These are phyloP conservation scores for Claviceps maximensis DNA, from an alignment of 2,329 filamentous ascomycete genomes.

Conservation along the genomic window DNA sequence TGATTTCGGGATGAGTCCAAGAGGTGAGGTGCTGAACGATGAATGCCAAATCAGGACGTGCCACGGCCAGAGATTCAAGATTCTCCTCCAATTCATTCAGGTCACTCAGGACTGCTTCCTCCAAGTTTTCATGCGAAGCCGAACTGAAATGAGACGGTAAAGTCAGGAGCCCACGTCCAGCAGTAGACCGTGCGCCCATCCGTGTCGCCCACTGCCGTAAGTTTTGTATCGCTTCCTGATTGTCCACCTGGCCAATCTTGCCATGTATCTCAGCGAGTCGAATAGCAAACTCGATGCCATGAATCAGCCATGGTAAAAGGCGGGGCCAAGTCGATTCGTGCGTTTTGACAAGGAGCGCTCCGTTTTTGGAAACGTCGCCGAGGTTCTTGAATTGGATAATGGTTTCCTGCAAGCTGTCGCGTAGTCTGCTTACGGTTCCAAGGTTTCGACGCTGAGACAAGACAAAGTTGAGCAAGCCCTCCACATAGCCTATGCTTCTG, in stretches of 20 bases:
- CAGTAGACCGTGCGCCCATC: conserved; percentile 30
- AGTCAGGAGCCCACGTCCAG: conserved; percentile 27
- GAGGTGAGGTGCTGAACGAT: conserved; percentile 50
- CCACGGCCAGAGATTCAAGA: conserved; percentile 25
- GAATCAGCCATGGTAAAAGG: conserved; percentile 46
- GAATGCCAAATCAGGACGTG: conserved; percentile 48
- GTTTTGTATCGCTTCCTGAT: conserved; percentile 28
- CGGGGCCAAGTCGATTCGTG: conserved; percentile 13
- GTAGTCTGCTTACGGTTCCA: conserved; percentile 22
- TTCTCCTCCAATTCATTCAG: conserved; percentile 24
- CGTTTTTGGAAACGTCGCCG: conserved; percentile 14
- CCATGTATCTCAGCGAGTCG: conserved; percentile 53
- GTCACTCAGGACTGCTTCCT: conserved; percentile 21
- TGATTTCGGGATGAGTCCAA: conserved; percentile 39
- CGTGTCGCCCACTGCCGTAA: conserved; percentile 37
- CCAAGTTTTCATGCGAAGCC: conserved; percentile 19
- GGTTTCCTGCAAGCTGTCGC: conserved; percentile 25
- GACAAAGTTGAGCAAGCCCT: conserved; percentile 62
- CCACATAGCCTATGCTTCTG: conserved; percentile 72
- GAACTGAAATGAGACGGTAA: conserved; percentile 41
- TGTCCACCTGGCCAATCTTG: conserved; percentile 44
- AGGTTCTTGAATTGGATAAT: conserved; percentile 25
- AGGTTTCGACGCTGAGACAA: conserved; percentile 46
- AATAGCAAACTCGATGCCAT: conserved; percentile 50
- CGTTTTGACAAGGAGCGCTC: conserved; percentile 10